Evolutionary conservation across 495 filamentous ascomycete species (phyloP), one percentile per base, ranked within the genome.

Genomic region (Tuber borchii): DNA sequence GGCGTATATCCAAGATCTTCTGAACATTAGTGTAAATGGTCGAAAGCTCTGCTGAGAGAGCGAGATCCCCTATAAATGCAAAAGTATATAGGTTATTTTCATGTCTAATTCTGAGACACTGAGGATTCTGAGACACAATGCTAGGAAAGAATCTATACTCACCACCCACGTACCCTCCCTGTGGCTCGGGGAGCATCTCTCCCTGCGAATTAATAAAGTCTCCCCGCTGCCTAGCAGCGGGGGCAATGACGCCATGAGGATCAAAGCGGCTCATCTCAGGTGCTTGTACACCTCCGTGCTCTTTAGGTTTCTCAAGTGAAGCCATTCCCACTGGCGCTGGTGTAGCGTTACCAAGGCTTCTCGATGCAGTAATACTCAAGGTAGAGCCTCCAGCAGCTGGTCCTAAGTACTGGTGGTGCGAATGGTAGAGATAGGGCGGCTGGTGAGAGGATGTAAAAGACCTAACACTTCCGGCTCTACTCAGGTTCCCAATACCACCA

Each of bases 21-120:
- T 93, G 90, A 74, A 98, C 92, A 79, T 94, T 97, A 75, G 89
- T 89, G 80, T 94, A 98, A 74, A 98, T 97, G 22, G 88, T 88
- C 79, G 87, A 88, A 72, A 99, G 84, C 84, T 99, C 95, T 8
- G 91, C 88, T 2, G 91, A 91, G 77, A 98, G 90, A 70, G 90
- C 87, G 46, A 90, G 87, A 74, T 92, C 90, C 73, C 86, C 88
- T 71, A 82, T 74, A 16, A 74, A 76, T 45, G 74, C 77, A 70
- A 74, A 79, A 42, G 77, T 77, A 42, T 77, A 72, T 40, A 26
- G 26, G 77, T 79, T 79, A 79, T 79, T 80, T 74, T 78, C 78
- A 70, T 79, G 76, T 34, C 19, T 34, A 14, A 17, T 40, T 71
- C 69, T 14, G 78, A 79, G 7, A 40, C 26, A 48, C 69, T 6